Percentiles rank a stretch among this genome's conserved stretches.
Conservation (phyloP, 2,329 filamentous ascomycete species). For the Alternaria sp. region DNA sequence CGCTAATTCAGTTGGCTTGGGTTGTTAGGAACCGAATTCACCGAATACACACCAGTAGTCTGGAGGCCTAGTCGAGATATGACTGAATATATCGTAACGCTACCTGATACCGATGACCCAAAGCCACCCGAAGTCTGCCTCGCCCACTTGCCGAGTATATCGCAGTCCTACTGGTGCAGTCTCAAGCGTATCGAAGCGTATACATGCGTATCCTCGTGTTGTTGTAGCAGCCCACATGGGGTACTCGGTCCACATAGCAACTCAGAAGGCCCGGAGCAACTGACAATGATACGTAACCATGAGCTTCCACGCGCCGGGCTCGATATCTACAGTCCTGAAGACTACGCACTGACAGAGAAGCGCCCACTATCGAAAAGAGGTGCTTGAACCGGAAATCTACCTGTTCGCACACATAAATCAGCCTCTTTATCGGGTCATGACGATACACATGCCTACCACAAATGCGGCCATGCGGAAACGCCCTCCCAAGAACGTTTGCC, state of each 20-base stretch:
- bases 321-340: neutral
- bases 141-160: neutral
- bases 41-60: neutral
- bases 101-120: neutral
- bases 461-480: constrained; percentile 25
- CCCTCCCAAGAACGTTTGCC: neutral
- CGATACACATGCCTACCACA: constrained; percentile 17
- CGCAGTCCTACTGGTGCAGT: neutral
- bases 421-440: neutral
- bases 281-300: neutral
- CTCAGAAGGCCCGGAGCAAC: neutral
- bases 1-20: neutral
- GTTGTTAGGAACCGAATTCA: neutral
- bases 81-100: neutral
- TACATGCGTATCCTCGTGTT: neutral
- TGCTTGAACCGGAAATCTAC: neutral
- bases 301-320: neutral
- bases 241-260: neutral
- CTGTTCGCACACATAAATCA: neutral
- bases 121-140: neutral
- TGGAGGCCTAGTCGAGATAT: neutral
- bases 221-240: neutral
- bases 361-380: neutral
- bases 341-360: neutral
- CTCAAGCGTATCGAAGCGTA: neutral